Percentiles rank a stretch among this genome's conserved stretches.
These are phyloP conservation scores for Rosa multiflora DNA, from an alignment of 306 rosid genomes.

Conservation along the genomic window DNA sequence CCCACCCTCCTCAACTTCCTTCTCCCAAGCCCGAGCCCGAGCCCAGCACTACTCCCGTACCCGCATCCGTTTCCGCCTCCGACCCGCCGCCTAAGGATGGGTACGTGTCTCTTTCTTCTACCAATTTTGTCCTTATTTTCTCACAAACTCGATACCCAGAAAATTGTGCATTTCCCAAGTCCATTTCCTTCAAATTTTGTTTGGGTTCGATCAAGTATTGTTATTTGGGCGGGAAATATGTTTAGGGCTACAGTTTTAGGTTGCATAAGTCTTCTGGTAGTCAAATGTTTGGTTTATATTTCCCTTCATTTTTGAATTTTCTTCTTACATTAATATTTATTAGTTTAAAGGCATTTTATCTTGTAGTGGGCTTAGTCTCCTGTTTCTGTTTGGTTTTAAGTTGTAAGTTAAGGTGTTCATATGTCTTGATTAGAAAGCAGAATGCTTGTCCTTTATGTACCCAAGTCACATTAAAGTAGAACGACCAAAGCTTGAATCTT, in stretches of 20 bases:
- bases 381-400: background rate
- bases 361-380: background rate
- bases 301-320: background rate
- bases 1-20: slow-evolving; percentile 20
- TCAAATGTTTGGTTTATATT: background rate
- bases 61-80: slow-evolving; percentile 18
- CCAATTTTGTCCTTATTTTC: background rate
- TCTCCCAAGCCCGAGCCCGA: slow-evolving; percentile 32
- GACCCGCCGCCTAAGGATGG: slow-evolving; percentile 52
- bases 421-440: background rate
- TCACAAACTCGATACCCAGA: too few species aligned
- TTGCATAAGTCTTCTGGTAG: background rate
- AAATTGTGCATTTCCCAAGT: background rate
- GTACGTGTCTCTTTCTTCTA: slow-evolving; percentile 28
- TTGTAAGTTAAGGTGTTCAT: background rate
- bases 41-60: slow-evolving; percentile 9
- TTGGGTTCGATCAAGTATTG: background rate
- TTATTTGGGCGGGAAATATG: background rate
- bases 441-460: background rate
- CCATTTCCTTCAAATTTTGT: background rate
- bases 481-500: background rate
- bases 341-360: background rate
- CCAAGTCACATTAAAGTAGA: background rate
- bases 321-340: background rate
- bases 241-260: background rate